Evolutionary conservation across 179 eudicot species (phyloP).

Genomic region (Heliamphora ciliata): DNA sequence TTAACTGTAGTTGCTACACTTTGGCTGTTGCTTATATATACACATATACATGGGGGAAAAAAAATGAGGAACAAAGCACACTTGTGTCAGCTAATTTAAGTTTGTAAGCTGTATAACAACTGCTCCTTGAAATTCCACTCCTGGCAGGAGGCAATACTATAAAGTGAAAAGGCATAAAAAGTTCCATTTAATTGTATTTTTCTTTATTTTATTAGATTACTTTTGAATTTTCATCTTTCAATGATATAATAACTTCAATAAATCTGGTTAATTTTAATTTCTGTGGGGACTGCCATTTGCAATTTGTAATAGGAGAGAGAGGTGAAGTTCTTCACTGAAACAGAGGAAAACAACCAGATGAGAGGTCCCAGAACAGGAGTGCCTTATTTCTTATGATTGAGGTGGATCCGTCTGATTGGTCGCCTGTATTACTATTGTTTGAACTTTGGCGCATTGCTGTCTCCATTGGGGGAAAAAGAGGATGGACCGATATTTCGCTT

Average conservation of each 20-base stretch:
- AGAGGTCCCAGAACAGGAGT: constrained; percentile 98
- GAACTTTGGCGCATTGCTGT: constrained; percentile 10
- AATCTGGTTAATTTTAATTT: neutral
- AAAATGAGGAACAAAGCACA: neutral
- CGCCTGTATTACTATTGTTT: constrained; percentile 17
- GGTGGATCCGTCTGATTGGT: constrained; percentile 15
- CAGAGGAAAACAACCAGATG: constrained; percentile 99
- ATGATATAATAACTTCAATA: neutral
- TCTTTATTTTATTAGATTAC: neutral
- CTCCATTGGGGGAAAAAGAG: constrained; percentile 13
- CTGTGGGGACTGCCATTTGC: neutral
- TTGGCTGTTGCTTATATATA: neutral
- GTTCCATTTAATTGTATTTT: neutral
- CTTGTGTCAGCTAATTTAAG: neutral
- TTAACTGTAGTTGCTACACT: constrained; percentile 11
- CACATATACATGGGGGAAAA: neutral
- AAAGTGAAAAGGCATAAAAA: too few species aligned
- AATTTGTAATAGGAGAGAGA: constrained; percentile 72
- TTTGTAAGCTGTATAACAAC: neutral
- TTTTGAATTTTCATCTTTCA: neutral
- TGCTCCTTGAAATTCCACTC: neutral
- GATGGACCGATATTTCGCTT: neutral
- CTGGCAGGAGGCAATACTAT: neutral
- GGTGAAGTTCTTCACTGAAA: constrained; percentile 97
- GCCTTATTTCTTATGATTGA: constrained; percentile 81